Base-by-base conservation (phyloP, 2,329 filamentous ascomycete genomes). In the Simplicillium sp. region DNA sequence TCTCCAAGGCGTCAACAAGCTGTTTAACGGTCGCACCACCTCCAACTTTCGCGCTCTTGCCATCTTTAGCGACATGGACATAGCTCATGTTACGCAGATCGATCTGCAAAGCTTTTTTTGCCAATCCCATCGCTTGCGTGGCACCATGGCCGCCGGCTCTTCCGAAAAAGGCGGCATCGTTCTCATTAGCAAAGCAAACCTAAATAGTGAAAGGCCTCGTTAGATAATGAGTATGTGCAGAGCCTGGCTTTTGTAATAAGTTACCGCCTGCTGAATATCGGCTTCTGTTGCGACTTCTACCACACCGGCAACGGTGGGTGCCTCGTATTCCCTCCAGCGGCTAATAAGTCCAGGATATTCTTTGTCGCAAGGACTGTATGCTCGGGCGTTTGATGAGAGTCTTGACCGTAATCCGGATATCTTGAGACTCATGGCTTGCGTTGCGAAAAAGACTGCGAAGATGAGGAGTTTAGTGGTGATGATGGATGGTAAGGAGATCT, bases 71-170 rank as follows among this genome's bases (percentile, higher is more conserved):
- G 32, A 70, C 54, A 0, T 50, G 43, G 29, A 70, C 54, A 14
- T 49, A 53, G 46, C 54, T 62, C 38, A 71, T 45, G 42, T 64
- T 54, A 29, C 49, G 45, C 44, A 71, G 42, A 38, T 58, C 59
- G 41, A 72, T 70, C 39, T 62, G 56, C 14, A 71, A 64, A 3
- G 67, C 68, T 39, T 58, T 51, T 4, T 62, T 43, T 54, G 70
- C 62, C 35, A 52, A 54, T 2, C 61, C 64, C n/a, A 71, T 47
- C 0, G 64, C 65, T 36, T 54, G 64, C 34, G 66, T 52, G 8
- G 62, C 52, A 3, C 69, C 70, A 46, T 75, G 71, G 2, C 54
- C 60, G 11, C 67, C 65, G 48, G 65, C 68, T 46, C 58, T 62
- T 4, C 67, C 61, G 13, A 74, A 59, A 45, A 73, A 68, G 1